These are phyloP conservation scores for Chlamydomonas applanata DNA, from an alignment of 139 green algal species.

Conservation along the genomic window DNA sequence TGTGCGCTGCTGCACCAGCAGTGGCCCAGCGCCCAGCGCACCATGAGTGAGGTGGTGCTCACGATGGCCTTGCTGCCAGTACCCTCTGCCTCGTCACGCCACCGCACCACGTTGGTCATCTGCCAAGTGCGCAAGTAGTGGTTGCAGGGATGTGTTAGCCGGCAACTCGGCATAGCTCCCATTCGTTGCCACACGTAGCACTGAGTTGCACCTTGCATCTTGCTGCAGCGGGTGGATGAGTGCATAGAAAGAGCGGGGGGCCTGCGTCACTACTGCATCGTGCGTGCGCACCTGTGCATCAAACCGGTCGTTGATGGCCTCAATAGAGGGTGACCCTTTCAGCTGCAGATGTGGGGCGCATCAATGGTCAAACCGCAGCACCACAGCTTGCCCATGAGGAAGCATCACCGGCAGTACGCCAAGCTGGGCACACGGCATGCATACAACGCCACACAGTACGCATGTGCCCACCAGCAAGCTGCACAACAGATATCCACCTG, in stretches of 20 bases:
- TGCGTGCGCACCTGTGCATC: constrained; percentile 7
- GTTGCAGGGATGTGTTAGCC: not conserved
- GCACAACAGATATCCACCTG: too few species aligned
- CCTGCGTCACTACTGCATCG: constrained; percentile 23
- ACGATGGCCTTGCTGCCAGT: constrained; percentile 27
- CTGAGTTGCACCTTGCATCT: not conserved
- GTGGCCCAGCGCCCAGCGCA: constrained; percentile 4
- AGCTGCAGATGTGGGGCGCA: too few species aligned
- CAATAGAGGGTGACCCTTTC: constrained; percentile 55
- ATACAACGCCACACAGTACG: too few species aligned
- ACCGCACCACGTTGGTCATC: constrained; percentile 77
- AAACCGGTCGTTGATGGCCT: constrained; percentile 70
- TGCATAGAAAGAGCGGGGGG: constrained; percentile 27
- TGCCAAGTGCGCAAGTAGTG: not conserved
- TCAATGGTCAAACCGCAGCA: too few species aligned
- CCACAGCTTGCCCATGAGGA: too few species aligned
- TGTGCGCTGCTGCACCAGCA: too few species aligned
- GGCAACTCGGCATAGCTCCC: not conserved
- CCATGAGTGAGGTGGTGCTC: constrained; percentile 45
- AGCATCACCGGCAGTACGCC: too few species aligned
- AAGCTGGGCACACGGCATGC: too few species aligned
- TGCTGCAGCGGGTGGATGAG: not conserved
- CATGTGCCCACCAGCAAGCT: too few species aligned
- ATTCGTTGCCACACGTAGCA: not conserved
- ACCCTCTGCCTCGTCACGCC: constrained; percentile 3